phyloP scores from a whole-genome alignment of 371 early-diverging fungal species.

The Mortierella polycephala region DNA sequence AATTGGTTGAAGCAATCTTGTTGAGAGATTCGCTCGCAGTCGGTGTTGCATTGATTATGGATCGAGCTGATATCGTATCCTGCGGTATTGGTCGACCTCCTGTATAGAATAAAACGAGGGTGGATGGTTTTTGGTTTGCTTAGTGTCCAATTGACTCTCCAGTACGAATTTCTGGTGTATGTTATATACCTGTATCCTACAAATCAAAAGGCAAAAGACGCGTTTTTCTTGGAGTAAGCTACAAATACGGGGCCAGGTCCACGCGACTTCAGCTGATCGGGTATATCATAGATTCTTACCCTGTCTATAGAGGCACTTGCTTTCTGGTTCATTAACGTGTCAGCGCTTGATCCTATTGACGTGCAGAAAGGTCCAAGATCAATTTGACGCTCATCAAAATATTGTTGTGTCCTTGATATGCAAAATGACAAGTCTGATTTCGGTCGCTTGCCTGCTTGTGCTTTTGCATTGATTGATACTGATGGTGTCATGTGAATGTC shows the following conservation, averaged over 20 bases:
- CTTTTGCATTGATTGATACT: constrained; percentile 1
- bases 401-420: too few relatives aligned
- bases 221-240: too few relatives aligned
- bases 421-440: not conserved
- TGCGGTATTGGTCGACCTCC: constrained; percentile 22
- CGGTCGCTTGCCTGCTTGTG: constrained; percentile 16
- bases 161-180: too few relatives aligned
- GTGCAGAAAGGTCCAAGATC: not conserved
- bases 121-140: not conserved
- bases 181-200: too few relatives aligned
- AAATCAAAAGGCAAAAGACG: too few relatives aligned
- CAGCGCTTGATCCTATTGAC: constrained; percentile 7
- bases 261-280: not conserved
- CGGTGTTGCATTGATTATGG: constrained; percentile 3
- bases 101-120: not conserved
- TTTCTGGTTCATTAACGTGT: not conserved
- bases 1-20: constrained; percentile 22
- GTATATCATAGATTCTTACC: constrained; percentile 2
- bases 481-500: constrained; percentile 11
- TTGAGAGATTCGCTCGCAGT: constrained; percentile 23
- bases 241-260: too few relatives aligned
- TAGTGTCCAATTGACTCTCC: too few relatives aligned
- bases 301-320: not conserved
- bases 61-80: constrained; percentile 35
- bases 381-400: too few relatives aligned